These are phyloP conservation scores for Ophiobolus disseminans DNA, from an alignment of 2,329 filamentous ascomycete species.

Conservation along the genomic window DNA sequence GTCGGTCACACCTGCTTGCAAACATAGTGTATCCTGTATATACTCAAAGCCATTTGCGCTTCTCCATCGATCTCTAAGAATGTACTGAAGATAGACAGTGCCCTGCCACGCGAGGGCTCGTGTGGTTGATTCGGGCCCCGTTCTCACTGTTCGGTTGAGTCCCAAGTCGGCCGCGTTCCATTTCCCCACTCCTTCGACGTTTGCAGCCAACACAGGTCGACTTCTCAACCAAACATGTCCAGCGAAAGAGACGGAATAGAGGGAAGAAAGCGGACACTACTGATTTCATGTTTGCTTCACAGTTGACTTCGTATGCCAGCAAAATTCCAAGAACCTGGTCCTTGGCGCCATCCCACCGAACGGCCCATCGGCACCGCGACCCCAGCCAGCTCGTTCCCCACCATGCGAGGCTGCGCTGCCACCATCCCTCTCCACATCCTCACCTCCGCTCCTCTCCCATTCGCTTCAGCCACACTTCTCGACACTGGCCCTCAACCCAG, in stretches of 20 bases:
- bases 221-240: too few species aligned
- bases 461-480: constrained; percentile 16
- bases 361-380: constrained; percentile 5
- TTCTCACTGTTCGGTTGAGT: too few species aligned
- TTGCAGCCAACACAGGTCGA: too few species aligned
- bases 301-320: neutral
- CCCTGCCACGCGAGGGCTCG: neutral
- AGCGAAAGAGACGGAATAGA: neutral
- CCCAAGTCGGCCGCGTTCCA: too few species aligned
- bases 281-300: neutral
- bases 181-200: neutral
- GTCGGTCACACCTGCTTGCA: constrained; percentile 4
- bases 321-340: constrained; percentile 20
- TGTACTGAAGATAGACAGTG: neutral
- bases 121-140: neutral
- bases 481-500: constrained; percentile 1
- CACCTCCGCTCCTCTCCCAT: constrained; percentile 28
- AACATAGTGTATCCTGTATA: neutral
- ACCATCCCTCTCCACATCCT: constrained; percentile 16
- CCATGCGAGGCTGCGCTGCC: constrained; percentile 27
- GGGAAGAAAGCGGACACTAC: neutral
- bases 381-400: constrained; percentile 15
- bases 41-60: neutral
- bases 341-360: constrained; percentile 27
- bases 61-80: neutral